These are phyloP conservation scores for Schizosaccharomyces versatilis DNA, from an alignment of 1,139 yeast species.

Conservation along the genomic window DNA sequence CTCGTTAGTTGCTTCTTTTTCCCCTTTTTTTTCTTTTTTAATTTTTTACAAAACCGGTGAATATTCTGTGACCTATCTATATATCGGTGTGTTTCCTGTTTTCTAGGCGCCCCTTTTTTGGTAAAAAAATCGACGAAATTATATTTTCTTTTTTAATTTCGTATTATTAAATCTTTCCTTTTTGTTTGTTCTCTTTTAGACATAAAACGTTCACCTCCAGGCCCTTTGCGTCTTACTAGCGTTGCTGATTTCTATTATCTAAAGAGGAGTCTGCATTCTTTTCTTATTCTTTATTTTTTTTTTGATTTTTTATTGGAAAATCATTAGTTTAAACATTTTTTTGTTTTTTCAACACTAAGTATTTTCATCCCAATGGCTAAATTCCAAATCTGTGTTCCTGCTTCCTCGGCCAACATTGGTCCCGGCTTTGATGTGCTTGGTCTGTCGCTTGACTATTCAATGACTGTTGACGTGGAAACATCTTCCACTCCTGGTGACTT, in stretches of 20 bases:
- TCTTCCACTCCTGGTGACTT: conserved; percentile 47
- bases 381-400: conserved; percentile 52
- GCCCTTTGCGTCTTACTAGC: background rate
- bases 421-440: conserved; percentile 97
- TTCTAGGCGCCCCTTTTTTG: too few relatives aligned
- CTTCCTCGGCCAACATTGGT: conserved; percentile 92
- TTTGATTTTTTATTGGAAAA: background rate
- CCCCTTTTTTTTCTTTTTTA: too few relatives aligned
- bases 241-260: background rate
- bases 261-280: background rate
- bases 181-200: too few relatives aligned
- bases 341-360: background rate
- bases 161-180: too few relatives aligned
- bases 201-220: background rate
- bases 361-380: conserved; percentile 7
- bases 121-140: too few relatives aligned
- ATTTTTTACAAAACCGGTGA: too few relatives aligned
- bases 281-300: background rate
- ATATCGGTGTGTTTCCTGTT: too few relatives aligned
- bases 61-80: too few relatives aligned
- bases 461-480: conserved; percentile 42
- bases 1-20: too few relatives aligned
- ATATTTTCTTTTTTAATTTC: too few relatives aligned
- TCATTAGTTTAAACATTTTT: too few relatives aligned
- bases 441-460: conserved; percentile 53